Conservation (phyloP, 1,139 yeast genomes). For the Casaregolazyma lundiana region DNA sequence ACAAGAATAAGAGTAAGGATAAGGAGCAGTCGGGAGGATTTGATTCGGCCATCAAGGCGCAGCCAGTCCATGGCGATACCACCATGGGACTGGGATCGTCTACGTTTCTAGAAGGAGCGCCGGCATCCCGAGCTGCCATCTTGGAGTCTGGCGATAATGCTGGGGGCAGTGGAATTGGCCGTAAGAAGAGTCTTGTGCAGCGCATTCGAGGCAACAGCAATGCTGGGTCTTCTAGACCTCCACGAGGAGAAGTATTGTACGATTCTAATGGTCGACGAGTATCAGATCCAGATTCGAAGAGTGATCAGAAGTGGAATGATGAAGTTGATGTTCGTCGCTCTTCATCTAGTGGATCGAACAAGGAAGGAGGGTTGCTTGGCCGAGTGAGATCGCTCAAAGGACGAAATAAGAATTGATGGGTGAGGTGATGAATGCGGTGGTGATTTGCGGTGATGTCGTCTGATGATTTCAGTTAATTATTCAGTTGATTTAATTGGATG, state of each 20-base stretch:
- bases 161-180: constrained; percentile 26
- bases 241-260: constrained; percentile 11
- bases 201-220: constrained; percentile 42
- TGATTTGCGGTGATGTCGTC: not conserved
- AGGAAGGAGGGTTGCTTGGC: constrained; percentile 51
- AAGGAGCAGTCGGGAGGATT: constrained; percentile 33
- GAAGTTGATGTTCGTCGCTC: not conserved
- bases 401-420: constrained; percentile 13
- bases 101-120: constrained; percentile 94
- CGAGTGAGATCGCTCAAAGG: constrained; percentile 83
- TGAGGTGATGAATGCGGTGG: not conserved
- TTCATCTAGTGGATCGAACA: not conserved
- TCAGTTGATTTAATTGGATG: not conserved
- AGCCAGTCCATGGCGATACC: constrained; percentile 75
- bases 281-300: constrained; percentile 14
- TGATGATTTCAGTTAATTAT: not conserved
- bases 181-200: constrained; percentile 70
- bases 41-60: constrained; percentile 64
- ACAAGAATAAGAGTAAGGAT: not conserved
- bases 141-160: constrained; percentile 33
- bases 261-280: constrained; percentile 16
- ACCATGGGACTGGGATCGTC: constrained; percentile 87
- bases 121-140: constrained; percentile 64
- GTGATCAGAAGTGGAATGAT: not conserved
- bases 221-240: constrained; percentile 21